These are phyloP conservation scores for Platanthera zijinensis DNA, from an alignment of 106 monocot species.

Conservation along the genomic window DNA sequence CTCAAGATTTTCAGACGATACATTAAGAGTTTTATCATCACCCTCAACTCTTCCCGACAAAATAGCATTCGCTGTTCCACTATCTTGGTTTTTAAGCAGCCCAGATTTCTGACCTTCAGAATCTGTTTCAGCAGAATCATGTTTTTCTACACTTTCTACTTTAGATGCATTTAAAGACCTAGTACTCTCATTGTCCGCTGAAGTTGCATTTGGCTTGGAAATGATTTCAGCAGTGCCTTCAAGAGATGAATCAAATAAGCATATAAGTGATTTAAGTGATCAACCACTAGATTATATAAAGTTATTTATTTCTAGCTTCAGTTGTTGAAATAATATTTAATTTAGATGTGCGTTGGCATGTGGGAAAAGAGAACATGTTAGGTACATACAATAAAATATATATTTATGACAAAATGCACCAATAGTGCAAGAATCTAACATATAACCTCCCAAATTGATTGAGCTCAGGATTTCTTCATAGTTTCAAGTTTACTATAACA, in stretches of 20 bases:
- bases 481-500: not conserved
- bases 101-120: conserved; percentile 16
- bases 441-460: not conserved
- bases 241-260: not conserved
- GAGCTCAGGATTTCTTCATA: not conserved
- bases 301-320: not conserved
- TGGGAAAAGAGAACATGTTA: not conserved
- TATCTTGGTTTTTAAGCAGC: not conserved
- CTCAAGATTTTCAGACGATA: not conserved
- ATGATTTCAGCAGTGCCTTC: not conserved
- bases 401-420: not conserved
- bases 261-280: not conserved
- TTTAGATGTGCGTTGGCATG: not conserved
- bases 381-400: not conserved
- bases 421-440: not conserved
- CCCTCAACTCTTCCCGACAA: not conserved
- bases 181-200: not conserved
- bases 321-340: not conserved
- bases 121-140: conserved; percentile 15
- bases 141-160: conserved; percentile 14
- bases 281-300: not conserved
- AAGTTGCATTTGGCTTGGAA: not conserved
- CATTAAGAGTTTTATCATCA: not conserved
- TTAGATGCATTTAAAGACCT: conserved; percentile 34
- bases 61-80: not conserved